These are phyloP conservation scores for Odonthalia washingtoniensis DNA, from an alignment of 31 red algal genomes.

Conservation along the genomic window DNA sequence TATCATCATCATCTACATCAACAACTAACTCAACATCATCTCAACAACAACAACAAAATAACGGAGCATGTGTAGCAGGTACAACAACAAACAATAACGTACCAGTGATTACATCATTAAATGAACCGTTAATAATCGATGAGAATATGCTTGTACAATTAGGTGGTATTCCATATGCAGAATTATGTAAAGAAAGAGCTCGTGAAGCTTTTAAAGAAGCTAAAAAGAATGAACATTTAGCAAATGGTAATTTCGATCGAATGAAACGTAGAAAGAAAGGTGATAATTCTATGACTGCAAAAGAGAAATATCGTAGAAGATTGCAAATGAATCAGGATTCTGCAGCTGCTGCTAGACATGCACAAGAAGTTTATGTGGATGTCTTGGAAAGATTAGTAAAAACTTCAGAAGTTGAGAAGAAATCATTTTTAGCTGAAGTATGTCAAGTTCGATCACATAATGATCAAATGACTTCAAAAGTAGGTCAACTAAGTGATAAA, in stretches of 20 bases:
- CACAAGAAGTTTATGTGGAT: slow-evolving; percentile 84
- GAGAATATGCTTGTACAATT: slow-evolving; percentile 42
- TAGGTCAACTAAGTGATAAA: neutral
- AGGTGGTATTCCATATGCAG: slow-evolving; percentile 62
- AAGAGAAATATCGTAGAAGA: slow-evolving; percentile 73
- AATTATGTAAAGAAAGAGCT: slow-evolving; percentile 65
- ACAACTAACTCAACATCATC: too few relatives aligned
- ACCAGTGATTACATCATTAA: too few relatives aligned
- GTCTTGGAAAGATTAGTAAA: slow-evolving; percentile 64
- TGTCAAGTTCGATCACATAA: slow-evolving; percentile 35
- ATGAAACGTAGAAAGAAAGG: slow-evolving; percentile 81
- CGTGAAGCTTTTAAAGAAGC: slow-evolving; percentile 69
- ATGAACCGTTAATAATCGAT: slow-evolving; percentile 25
- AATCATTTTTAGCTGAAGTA: slow-evolving; percentile 37
- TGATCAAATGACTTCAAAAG: neutral
- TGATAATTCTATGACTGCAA: slow-evolving; percentile 66
- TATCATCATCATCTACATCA: too few relatives aligned
- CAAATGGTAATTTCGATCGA: slow-evolving; percentile 65
- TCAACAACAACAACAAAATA: too few relatives aligned
- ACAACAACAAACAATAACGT: too few relatives aligned
- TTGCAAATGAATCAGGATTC: slow-evolving; percentile 81
- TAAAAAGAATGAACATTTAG: slow-evolving; percentile 69
- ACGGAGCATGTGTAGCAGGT: too few relatives aligned
- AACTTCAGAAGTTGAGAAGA: slow-evolving; percentile 68
- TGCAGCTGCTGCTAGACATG: slow-evolving; percentile 79